Evolutionary conservation across 2,329 filamentous ascomycete species (phyloP), one percentile per base, ranked within the genome.

Genomic region (Aspergillus sojae): DNA sequence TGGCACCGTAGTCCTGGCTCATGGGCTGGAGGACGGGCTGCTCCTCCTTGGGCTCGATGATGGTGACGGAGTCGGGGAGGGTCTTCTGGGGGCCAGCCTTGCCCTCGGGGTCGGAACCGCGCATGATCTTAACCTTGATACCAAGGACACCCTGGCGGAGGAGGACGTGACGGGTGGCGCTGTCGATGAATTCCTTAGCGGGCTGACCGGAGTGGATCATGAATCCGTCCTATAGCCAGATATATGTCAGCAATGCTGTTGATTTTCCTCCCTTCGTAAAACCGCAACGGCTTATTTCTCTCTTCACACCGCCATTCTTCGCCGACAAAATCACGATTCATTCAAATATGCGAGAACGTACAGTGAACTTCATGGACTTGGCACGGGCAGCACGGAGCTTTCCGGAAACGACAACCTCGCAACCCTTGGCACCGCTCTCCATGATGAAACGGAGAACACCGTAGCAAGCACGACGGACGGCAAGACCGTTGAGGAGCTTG

Each of bases 81-180:
- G 93, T 90, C 90, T 98, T 97, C 85, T 94, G 92, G 77, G 94
- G 94, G 75, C 95, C 93, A 78, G 93, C 89, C 91, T 99, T 99
- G 90, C 95, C 95, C 86, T 98, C 93, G 82, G 95, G 95, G 87
- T 99, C 95, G 76, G 93, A 95, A 81, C 95, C 95, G 83, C 96
- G 94, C 95, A 99, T 99, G 87, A 99, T 99, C 94, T 99, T 99
- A 85, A 99, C 95, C 90, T 99, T 99, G 88, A 99, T 99, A 86
- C 95, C 95, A 73, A 99, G 88, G 73, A 99, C 95, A 92, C 95
- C 95, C 88, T 99, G 95, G 86, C 96, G 92, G 84, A 99, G 94
- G 74, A 99, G 93, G 78, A 99, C 95, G 92, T 99, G 95, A 78
- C 95, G 95, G 79, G 95, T 98, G 76, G 96, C 96, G 79, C 86